Conservation (phyloP, 2,329 filamentous ascomycete species). For the Colletotrichum sp. region DNA sequence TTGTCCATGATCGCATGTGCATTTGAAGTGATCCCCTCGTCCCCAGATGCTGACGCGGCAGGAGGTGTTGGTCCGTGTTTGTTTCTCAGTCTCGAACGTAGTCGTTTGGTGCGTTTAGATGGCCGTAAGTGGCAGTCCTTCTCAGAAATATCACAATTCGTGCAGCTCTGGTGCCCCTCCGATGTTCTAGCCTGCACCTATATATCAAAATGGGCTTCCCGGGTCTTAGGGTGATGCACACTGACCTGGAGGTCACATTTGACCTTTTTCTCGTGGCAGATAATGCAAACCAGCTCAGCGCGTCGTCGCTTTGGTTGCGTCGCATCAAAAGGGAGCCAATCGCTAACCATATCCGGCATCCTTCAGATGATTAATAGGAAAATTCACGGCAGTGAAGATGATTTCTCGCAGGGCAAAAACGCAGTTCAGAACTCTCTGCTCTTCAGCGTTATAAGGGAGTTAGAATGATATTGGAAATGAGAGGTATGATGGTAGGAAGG, state of each 20-base stretch:
- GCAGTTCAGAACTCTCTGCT: neutral
- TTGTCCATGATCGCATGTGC: neutral
- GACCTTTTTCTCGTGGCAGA: slow-evolving; percentile 39
- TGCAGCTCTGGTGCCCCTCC: slow-evolving; percentile 28
- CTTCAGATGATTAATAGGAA: neutral
- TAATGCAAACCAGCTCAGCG: slow-evolving; percentile 32
- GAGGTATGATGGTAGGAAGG: neutral
- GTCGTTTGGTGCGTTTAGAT: slow-evolving; percentile 31
- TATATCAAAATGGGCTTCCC: neutral
- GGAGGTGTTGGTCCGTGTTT: neutral
- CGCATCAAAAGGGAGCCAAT: slow-evolving; percentile 37
- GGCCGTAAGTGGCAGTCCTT: slow-evolving; percentile 32
- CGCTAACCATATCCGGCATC: slow-evolving; percentile 32
- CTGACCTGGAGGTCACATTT: slow-evolving; percentile 37
- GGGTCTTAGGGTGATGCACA: neutral
- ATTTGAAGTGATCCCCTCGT: neutral
- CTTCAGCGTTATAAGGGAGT: neutral
- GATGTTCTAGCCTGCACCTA: slow-evolving; percentile 20
- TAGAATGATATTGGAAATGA: neutral
- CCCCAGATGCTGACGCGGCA: neutral
- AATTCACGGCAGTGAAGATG: neutral
- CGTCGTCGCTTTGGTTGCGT: slow-evolving; percentile 36
- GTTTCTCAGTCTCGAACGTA: neutral
- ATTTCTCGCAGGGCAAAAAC: neutral
- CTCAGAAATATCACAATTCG: slow-evolving; percentile 30